Percentiles rank a stretch among this genome's conserved stretches.
Conservation (phyloP, 2,329 filamentous ascomycete species). For the Diaporthe sp. region DNA sequence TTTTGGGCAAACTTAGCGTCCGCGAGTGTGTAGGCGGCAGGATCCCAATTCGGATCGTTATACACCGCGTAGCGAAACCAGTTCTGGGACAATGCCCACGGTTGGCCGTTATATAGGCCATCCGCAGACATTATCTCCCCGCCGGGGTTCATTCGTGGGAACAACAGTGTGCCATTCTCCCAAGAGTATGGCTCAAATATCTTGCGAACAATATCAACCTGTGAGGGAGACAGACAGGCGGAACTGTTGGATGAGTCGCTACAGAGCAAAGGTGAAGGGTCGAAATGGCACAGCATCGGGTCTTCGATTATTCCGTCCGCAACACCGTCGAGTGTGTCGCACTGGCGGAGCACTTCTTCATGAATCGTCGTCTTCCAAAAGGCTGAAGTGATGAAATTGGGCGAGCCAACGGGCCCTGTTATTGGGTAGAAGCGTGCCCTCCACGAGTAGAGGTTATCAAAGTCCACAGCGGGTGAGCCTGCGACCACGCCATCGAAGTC, state of each 20-base stretch:
- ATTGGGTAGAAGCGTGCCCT: constrained; percentile 60
- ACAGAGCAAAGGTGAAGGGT: constrained; percentile 40
- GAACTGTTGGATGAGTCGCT: constrained; percentile 38
- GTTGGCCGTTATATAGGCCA: constrained; percentile 54
- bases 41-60: constrained; percentile 57
- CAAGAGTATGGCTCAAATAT: constrained; percentile 47
- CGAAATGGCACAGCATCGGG: constrained; percentile 42
- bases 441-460: constrained; percentile 52
- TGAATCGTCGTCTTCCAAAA: constrained; percentile 54
- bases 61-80: constrained; percentile 64
- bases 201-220: constrained; percentile 39
- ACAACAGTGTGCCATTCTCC: constrained; percentile 39
- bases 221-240: constrained; percentile 47
- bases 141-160: constrained; percentile 64
- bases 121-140: constrained; percentile 55
- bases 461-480: constrained; percentile 58
- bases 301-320: constrained; percentile 44
- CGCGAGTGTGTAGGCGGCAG: constrained; percentile 52
- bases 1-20: constrained; percentile 50
- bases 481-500: constrained; percentile 72
- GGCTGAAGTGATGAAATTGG: constrained; percentile 57
- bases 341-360: constrained; percentile 50
- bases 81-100: constrained; percentile 59
- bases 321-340: constrained; percentile 43
- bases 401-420: constrained; percentile 55